These are phyloP conservation scores for Mucor racemosus DNA, from an alignment of 371 early-diverging fungal genomes.

Conservation along the genomic window DNA sequence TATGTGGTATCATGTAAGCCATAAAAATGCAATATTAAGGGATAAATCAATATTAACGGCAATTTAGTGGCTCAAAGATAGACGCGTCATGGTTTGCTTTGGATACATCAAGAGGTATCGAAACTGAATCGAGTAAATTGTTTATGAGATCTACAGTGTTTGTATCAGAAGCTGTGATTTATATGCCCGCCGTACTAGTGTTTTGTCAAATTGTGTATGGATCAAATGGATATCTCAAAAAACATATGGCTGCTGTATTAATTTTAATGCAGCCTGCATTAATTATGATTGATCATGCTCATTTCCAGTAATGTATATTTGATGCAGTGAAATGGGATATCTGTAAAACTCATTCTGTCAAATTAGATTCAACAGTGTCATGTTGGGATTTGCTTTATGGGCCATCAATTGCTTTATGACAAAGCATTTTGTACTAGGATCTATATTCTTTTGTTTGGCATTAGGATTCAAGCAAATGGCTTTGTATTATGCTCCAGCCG, in stretches of 20 bases:
- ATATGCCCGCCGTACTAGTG: conserved; percentile 72
- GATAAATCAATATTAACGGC: not conserved
- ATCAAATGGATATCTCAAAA: conserved; percentile 35
- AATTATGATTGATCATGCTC: conserved; percentile 92
- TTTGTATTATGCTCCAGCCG: conserved; percentile 87
- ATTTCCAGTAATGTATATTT: conserved; percentile 77
- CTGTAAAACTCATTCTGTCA: not conserved
- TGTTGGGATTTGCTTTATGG: conserved; percentile 89
- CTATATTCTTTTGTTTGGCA: conserved; percentile 79
- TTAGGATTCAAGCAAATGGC: conserved; percentile 97
- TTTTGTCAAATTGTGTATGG: conserved; percentile 59
- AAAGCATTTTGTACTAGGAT: conserved; percentile 69
- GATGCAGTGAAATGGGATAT: not conserved
- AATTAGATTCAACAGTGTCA: conserved; percentile 86
- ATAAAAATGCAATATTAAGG: not conserved
- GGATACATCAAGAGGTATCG: conserved; percentile 83
- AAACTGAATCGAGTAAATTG: conserved; percentile 71
- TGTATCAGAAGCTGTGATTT: conserved; percentile 76
- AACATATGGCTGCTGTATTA: conserved; percentile 59
- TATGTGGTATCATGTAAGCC: conserved; percentile 80
- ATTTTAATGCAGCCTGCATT: conserved; percentile 85
- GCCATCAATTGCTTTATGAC: conserved; percentile 69
- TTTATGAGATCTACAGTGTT: conserved; percentile 92
- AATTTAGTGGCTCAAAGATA: conserved; percentile 69
- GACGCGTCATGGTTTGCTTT: conserved; percentile 88